Evolutionary conservation across 2,329 filamentous ascomycete genomes (phyloP).

Genomic region (Hypoxylon sp.): DNA sequence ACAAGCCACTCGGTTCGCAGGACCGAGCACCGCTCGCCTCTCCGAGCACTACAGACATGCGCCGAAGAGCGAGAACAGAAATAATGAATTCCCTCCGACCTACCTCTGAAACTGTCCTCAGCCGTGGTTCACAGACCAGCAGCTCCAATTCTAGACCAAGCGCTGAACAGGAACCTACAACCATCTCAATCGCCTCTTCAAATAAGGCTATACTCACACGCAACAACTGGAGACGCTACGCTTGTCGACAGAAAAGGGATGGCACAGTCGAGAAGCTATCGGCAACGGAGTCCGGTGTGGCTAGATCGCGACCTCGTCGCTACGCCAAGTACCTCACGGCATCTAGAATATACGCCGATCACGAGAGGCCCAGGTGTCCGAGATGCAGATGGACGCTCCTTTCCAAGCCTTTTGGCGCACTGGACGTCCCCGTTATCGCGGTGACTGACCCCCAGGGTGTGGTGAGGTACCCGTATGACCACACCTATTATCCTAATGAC

Average conservation of each 20-base stretch:
- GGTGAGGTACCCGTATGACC: conserved; percentile 33
- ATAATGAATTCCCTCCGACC: neutral
- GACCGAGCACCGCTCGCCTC: neutral
- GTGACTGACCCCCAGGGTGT: conserved; percentile 29
- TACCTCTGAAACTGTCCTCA: neutral
- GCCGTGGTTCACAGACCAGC: too few species aligned
- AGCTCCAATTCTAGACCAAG: neutral
- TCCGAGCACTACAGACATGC: neutral
- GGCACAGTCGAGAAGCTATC: neutral
- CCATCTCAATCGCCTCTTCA: neutral
- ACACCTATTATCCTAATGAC: conserved; percentile 30
- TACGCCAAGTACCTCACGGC: conserved; percentile 11
- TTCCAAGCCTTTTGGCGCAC: conserved; percentile 8
- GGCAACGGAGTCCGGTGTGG: neutral
- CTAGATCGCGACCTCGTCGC: neutral
- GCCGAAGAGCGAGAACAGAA: neutral
- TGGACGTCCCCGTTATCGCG: conserved; percentile 28
- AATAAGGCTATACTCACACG: neutral
- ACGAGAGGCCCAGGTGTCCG: conserved; percentile 1
- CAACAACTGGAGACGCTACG: neutral
- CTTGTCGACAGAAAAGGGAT: neutral
- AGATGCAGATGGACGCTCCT: conserved; percentile 34
- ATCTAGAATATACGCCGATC: neutral
- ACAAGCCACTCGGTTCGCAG: neutral
- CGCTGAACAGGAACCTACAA: neutral